Evolutionary conservation across 2,329 filamentous ascomycete species (phyloP), one percentile per base, ranked within the genome.

Genomic region (Didymellaceae sp.): DNA sequence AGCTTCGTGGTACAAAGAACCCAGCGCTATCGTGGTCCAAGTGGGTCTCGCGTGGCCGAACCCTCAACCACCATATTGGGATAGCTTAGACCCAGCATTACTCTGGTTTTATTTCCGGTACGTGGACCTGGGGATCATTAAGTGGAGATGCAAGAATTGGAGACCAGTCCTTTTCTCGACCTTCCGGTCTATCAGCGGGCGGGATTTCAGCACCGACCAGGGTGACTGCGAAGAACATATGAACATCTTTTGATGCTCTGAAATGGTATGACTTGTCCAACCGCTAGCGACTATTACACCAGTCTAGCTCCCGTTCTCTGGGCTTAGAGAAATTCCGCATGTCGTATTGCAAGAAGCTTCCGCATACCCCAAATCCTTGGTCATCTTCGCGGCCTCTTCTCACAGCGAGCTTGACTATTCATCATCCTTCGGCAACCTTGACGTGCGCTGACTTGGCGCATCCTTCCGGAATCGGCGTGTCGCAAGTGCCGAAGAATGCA

Each of bases 1-100:
- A 25, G 14, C 22, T 5, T 25, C 1, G 44, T 40, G n/a, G 37
- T 14, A 35, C 22, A 5, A 34, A 28, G 17, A 7, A 14, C 4
- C 25, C 13, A 32, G 21, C 31, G 22, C 22, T 33, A 37, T 22
- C 18, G 35, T 40, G 20, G 8, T 34, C 18, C 13, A 25, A 20
- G 44, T 33, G 44, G 26, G 37, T 41, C 45, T 40, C 35, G 35
- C 35, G 45, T 41, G 37, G 45, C 30, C 18, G 21, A n/a, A 16
- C n/a, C 13, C 17, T 32, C 35, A 40, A 40, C 34, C 16, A 40
- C 28, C 26, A 32, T 17, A 13, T n/a, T n/a, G 18, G 8, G 24
- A 32, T 20, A 47, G 21, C 35, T 22, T 11, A 22, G 34, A 24
- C 14, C 14, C 35, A 16, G 11, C 14, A 17, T 39, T n/a, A 39